Base-by-base conservation (phyloP, 1,284 basidiomycete species). In the Ustilago shanxiensis region DNA sequence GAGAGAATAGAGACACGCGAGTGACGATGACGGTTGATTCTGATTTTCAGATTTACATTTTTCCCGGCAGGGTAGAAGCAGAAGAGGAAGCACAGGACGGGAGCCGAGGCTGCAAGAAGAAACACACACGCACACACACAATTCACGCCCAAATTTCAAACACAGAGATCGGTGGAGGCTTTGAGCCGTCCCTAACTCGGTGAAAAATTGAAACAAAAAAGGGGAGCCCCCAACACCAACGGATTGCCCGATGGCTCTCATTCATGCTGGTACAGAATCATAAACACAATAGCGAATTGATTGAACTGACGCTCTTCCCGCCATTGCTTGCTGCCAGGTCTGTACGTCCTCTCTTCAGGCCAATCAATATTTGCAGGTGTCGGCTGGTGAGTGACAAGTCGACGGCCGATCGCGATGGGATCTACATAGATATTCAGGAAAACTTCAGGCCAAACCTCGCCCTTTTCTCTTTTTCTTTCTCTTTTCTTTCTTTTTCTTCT, bases 401-500 rank as follows among this genome's bases (percentile, higher is more conserved):
- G 37, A n/a, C 10, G 33, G 24, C 49, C 49, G 49, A 60, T 60
- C 33, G 24, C 35, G 45, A 50, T 16, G 18, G 20, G 57, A 59
- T 59, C 47, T 59, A 44, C 47, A 16, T 60, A 52, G 49, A 68
- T 10, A 62, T 47, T 60, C 28, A 66, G 35, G 22, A 41, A 53
- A 35, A n/a, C n/a, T 39, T 52, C 47, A 56, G 13, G 28, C 41
- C 37, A 16, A 11, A 16, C 18, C 37, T n/a, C 18, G 11, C 18
- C 20, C 18, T 22, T 20, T 11, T 22, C 5, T 44, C 4, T 44
- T 20, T 20, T 20, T 9, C 3, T 22, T n/a, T 6, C 37, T 20
- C 20, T 44, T 20, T n/a, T 44, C 14, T 20, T 20, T 9, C 3
- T 22, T n/a, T 6, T 16, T 20, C 20, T 44, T 20, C 20, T 4